These are phyloP conservation scores for Aspergillus sp. DNA, from an alignment of 2,329 filamentous ascomycete genomes.

Conservation along the genomic window DNA sequence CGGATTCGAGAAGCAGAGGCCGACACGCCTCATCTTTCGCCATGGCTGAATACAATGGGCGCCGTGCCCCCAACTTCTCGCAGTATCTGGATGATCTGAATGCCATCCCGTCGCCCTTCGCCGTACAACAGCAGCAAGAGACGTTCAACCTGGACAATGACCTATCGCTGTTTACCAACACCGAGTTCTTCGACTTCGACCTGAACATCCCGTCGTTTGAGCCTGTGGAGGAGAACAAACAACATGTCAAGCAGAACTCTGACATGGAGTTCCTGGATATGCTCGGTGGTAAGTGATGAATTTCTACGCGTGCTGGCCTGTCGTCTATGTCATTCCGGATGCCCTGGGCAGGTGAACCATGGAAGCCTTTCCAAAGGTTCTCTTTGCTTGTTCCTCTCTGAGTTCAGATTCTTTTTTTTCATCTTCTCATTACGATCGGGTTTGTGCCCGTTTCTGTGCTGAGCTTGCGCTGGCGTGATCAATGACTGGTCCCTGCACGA, in stretches of 20 bases:
- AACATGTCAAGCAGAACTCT: slow-evolving; percentile 20
- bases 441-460: slow-evolving; percentile 8
- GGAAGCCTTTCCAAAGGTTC: not conserved
- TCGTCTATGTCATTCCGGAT: not conserved
- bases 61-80: slow-evolving; percentile 81
- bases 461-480: slow-evolving; percentile 12
- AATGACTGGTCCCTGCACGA: slow-evolving; percentile 14
- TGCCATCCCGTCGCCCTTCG: slow-evolving; percentile 63
- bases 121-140: slow-evolving; percentile 53
- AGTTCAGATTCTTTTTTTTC: not conserved
- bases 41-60: slow-evolving; percentile 75
- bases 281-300: slow-evolving; percentile 39
- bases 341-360: not conserved
- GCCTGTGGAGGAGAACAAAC: slow-evolving; percentile 30
- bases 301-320: not conserved
- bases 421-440: slow-evolving; percentile 4
- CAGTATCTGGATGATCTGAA: slow-evolving; percentile 88
- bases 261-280: slow-evolving; percentile 44
- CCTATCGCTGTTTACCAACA: slow-evolving; percentile 77
- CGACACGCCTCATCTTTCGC: slow-evolving; percentile 16
- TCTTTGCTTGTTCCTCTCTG: not conserved
- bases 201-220: slow-evolving; percentile 35
- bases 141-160: slow-evolving; percentile 68
- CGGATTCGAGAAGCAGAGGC: slow-evolving; percentile 6
- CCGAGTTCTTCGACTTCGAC: slow-evolving; percentile 75